Conservation (phyloP, 768 basidiomycete species). For the Lentinus brumalis region DNA sequence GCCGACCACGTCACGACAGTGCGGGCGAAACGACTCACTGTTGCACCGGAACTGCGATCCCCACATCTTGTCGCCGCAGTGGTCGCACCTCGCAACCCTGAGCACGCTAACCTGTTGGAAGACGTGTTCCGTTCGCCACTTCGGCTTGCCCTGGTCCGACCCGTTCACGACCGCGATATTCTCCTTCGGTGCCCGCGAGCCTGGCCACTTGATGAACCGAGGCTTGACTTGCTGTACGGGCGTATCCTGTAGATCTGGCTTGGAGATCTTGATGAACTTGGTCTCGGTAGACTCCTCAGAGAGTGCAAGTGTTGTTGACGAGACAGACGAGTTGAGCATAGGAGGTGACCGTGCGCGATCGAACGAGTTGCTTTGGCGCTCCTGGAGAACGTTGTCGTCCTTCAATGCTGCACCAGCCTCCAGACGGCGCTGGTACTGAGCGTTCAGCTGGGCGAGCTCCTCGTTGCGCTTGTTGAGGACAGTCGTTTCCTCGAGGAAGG, state of each 20-base stretch:
- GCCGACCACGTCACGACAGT: background rate
- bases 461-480: constrained; percentile 91
- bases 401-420: constrained; percentile 41
- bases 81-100: constrained; percentile 90
- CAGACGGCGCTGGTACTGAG: constrained; percentile 78
- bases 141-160: constrained; percentile 27
- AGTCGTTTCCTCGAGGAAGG: constrained; percentile 89
- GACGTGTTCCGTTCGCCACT: constrained; percentile 58
- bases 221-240: constrained; percentile 53
- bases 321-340: constrained; percentile 31
- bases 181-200: constrained; percentile 51
- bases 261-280: constrained; percentile 42
- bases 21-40: constrained; percentile 50
- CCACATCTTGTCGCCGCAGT: constrained; percentile 99
- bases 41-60: constrained; percentile 92
- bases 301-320: constrained; percentile 42
- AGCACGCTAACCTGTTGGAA: constrained; percentile 91
- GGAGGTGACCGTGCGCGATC: constrained; percentile 26
- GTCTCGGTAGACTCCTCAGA: constrained; percentile 52
- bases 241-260: constrained; percentile 39
- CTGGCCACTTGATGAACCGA: constrained; percentile 71
- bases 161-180: constrained; percentile 25
- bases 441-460: constrained; percentile 85
- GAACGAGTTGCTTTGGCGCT: constrained; percentile 16
- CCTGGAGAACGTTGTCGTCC: constrained; percentile 21